Evolutionary conservation across 371 early-diverging fungal species (phyloP), one percentile per base, ranked within the genome.

Genomic region (Massospora cicadina): DNA sequence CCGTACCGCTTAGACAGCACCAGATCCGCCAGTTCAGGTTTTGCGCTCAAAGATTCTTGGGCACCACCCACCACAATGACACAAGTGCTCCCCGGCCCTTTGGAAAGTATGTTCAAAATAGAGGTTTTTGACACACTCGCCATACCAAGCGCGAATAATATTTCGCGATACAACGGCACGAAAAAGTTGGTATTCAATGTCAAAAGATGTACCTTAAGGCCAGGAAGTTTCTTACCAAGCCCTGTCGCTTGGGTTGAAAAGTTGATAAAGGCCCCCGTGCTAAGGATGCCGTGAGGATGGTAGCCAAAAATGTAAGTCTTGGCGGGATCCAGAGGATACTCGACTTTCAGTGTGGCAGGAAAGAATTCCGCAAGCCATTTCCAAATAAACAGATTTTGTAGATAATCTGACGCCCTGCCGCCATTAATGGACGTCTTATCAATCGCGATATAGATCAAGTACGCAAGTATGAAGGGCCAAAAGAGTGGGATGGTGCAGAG

Each of bases 231-330:
- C 43, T 80, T 72, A 17, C 81, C 80, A 58, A 89, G 76, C 0
- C 79, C 74, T 29, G 81, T 81, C 0, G 79, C 79, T 66, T 85
- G 81, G 23, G 86, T 89, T 2, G 77, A 89, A 79, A 91, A 90
- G 54, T 84, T 84, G 33, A 81, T 75, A 66, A 83, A 84, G 0
- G 89, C 89, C 2, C 91, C 90, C 67, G 89, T 76, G 21, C 82
- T 79, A 65, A 95, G 83, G 61, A 95, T 87, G 21, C 91, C 89
- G 60, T 89, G 89, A 21, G 89, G 89, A 60, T 86, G 86, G 63
- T 86, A 85, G 7, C 86, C 86, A 69, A 86, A 79, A 25, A 87
- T 74, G 60, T 86, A 86, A 33, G 23, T n/a, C 17, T 25, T 1
- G 1, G 23, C 17, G 54, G 88, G 86, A 68, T 88, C 87, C 64